A percentile compares a stretch with the other conserved stretches of the same genome.
Conservation (phyloP, 2,329 filamentous ascomycete genomes). For the Penicillium sp. region DNA sequence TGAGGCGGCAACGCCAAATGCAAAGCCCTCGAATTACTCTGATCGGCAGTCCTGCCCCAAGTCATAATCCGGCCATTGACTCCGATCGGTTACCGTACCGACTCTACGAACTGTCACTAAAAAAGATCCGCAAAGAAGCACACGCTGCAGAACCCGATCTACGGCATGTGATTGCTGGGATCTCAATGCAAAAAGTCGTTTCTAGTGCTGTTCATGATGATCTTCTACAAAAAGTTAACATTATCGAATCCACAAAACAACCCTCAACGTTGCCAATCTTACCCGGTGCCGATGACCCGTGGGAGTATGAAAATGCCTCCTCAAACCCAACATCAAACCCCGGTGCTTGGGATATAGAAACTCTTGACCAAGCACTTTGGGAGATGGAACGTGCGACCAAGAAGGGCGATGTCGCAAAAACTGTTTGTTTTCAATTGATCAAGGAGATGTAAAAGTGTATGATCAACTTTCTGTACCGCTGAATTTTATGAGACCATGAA, state of each 20-base stretch:
- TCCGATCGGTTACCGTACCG: slow-evolving; percentile 25
- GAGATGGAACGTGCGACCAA: slow-evolving; percentile 18
- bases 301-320: slow-evolving; percentile 7
- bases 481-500: neutral
- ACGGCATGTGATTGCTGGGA: slow-evolving; percentile 21
- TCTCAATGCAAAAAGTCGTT: slow-evolving; percentile 19
- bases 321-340: neutral
- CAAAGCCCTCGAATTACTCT: slow-evolving; percentile 4
- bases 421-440: slow-evolving; percentile 23
- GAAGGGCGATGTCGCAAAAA: slow-evolving; percentile 14
- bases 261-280: slow-evolving; percentile 8
- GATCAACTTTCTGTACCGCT: neutral
- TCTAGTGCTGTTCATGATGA: slow-evolving; percentile 14
- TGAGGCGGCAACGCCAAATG: slow-evolving; percentile 2
- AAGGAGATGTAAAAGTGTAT: slow-evolving; percentile 13
- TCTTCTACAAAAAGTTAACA: slow-evolving; percentile 14
- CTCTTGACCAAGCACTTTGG: slow-evolving; percentile 16
- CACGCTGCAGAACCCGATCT: slow-evolving; percentile 21
- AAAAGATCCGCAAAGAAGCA: slow-evolving; percentile 25
- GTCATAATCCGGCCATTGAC: slow-evolving; percentile 10
- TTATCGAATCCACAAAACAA: slow-evolving; percentile 11
- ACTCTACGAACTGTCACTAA: slow-evolving; percentile 22
- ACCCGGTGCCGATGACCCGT: slow-evolving; percentile 14
- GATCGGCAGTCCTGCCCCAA: neutral
- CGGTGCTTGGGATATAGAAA: slow-evolving; percentile 14